A percentile compares a stretch with the other conserved stretches of the same genome.
These are phyloP conservation scores for Teratosphaeriaceae sp. DNA, from an alignment of 2,329 filamentous ascomycete genomes.

Conservation along the genomic window DNA sequence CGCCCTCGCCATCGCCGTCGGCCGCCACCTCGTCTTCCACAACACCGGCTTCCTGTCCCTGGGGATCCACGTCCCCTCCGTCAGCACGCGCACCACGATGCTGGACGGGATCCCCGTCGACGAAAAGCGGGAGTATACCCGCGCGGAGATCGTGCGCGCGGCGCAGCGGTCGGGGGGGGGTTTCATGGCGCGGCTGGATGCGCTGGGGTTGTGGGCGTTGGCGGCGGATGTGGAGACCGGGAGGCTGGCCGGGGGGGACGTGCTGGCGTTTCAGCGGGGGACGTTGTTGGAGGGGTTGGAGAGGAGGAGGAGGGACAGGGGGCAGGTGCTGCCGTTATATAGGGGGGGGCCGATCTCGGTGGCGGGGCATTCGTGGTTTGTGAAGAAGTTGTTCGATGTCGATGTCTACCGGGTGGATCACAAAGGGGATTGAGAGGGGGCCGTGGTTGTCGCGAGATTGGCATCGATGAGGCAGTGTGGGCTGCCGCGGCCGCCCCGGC, in stretches of 20 bases:
- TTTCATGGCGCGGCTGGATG: conserved; percentile 21
- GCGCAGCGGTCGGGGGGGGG: conserved; percentile 17
- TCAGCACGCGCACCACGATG: conserved; percentile 21
- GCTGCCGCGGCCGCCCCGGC: no score
- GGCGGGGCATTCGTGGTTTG: conserved; percentile 5
- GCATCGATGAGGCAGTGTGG: no score
- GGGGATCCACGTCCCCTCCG: conserved; percentile 29
- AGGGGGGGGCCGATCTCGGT: conserved; percentile 29
- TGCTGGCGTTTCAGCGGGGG: conserved; percentile 27
- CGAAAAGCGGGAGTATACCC: conserved; percentile 24
- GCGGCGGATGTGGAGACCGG: conserved; percentile 27
- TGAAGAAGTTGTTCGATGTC: conserved; percentile 5
- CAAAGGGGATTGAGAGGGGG: neutral
- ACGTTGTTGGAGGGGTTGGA: conserved; percentile 24
- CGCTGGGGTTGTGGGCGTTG: conserved; percentile 28
- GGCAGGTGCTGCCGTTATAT: conserved; percentile 30
- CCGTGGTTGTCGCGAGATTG: no score
- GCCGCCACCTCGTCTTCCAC: conserved; percentile 27
- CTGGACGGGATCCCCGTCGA: conserved; percentile 27
- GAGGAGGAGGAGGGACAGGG: conserved; percentile 23
- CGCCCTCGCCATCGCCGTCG: conserved; percentile 26
- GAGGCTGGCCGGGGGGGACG: conserved; percentile 24
- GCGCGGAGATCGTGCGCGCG: conserved; percentile 21
- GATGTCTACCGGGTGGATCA: conserved; percentile 5
- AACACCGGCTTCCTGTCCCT: conserved; percentile 29